A percentile compares a stretch with the other conserved stretches of the same genome.
These are phyloP conservation scores for Hypholoma fasciculare DNA, from an alignment of 768 basidiomycete species.

Conservation along the genomic window DNA sequence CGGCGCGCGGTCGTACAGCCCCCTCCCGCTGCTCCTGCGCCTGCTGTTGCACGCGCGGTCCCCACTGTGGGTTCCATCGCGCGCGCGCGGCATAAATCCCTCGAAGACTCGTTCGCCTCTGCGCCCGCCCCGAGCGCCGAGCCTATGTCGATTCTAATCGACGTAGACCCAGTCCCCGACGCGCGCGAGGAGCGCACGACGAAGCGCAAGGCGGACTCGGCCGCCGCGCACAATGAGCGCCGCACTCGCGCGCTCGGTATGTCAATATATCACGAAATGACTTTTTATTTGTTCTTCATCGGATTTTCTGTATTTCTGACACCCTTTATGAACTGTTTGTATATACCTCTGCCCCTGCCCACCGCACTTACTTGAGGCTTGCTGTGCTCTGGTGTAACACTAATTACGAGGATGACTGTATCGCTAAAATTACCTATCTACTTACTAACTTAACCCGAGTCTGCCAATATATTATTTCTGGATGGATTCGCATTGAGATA, in stretches of 20 bases:
- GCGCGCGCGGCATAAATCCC: slow-evolving; percentile 27
- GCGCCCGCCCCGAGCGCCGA: slow-evolving; percentile 1
- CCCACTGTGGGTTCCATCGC: slow-evolving; percentile 6
- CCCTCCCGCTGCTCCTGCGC: not conserved
- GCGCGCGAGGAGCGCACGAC: not conserved
- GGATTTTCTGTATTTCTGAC: not conserved
- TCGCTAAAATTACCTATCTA: not conserved
- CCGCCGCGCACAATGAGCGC: not conserved
- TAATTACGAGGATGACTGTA: not conserved
- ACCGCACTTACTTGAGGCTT: not conserved
- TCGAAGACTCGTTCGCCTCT: slow-evolving; percentile 33
- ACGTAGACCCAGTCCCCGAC: not conserved
- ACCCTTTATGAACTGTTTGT: not conserved
- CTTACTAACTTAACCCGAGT: too few relatives aligned
- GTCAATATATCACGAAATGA: too few relatives aligned
- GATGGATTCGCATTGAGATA: too few relatives aligned
- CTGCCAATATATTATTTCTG: too few relatives aligned
- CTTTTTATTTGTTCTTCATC: not conserved
- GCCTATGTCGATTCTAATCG: not conserved
- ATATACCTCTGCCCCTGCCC: not conserved
- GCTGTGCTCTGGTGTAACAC: not conserved
- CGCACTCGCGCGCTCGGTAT: too few relatives aligned
- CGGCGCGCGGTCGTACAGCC: not conserved
- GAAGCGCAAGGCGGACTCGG: not conserved
- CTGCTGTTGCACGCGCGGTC: not conserved